Conservation (phyloP, 1,284 basidiomycete genomes). For the Cutaneotrichosporon mucoides region DNA sequence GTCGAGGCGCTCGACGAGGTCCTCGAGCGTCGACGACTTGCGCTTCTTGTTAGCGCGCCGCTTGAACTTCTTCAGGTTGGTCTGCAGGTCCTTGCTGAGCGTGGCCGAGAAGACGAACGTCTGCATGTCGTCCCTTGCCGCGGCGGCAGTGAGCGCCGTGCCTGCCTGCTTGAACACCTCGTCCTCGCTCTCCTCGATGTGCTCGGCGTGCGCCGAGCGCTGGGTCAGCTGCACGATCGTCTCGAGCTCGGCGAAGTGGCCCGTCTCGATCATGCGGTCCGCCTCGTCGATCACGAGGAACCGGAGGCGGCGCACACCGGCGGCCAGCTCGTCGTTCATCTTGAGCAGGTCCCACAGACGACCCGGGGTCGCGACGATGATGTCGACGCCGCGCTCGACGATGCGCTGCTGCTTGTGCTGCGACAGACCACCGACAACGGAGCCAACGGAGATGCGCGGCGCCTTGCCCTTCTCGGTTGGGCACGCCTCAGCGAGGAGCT, state of each 20-base stretch:
- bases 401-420: conserved; percentile 88
- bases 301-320: conserved; percentile 61
- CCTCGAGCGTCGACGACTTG: conserved; percentile 65
- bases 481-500: conserved; percentile 30
- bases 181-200: conserved; percentile 36
- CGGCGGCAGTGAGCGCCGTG: conserved; percentile 34
- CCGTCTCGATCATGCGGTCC: conserved; percentile 96
- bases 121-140: conserved; percentile 59
- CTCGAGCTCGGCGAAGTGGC: conserved; percentile 94
- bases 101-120: conserved; percentile 98
- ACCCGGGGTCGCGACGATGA: conserved; percentile 93
- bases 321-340: conserved; percentile 68
- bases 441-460: conserved; percentile 76
- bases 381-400: conserved; percentile 75
- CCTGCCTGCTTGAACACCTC: conserved; percentile 36
- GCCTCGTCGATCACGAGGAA: conserved; percentile 98
- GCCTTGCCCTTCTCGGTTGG: conserved; percentile 23
- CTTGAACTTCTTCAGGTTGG: conserved; percentile 69
- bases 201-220: conserved; percentile 48
- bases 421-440: conserved; percentile 92
- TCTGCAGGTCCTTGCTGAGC: conserved; percentile 87
- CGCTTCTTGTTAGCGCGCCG: conserved; percentile 54
- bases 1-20: conserved; percentile 82
- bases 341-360: conserved; percentile 92
- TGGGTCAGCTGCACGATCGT: conserved; percentile 84